These are phyloP conservation scores for Alternaria sp. DNA, from an alignment of 2,329 filamentous ascomycete genomes.

Conservation along the genomic window DNA sequence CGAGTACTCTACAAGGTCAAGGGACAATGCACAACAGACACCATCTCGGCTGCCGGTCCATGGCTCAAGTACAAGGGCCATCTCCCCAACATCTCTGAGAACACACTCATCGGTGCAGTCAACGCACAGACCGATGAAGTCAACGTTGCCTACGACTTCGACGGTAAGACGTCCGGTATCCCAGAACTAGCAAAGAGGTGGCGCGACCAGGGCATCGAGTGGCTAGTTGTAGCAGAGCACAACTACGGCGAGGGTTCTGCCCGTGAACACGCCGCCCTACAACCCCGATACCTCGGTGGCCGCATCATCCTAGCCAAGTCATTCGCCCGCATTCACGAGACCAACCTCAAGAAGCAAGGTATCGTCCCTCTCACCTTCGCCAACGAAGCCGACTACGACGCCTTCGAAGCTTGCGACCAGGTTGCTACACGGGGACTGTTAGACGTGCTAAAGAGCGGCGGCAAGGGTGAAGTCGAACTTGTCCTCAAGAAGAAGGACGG, in stretches of 20 bases:
- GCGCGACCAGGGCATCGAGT: conserved; percentile 76
- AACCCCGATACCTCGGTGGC: conserved; percentile 88
- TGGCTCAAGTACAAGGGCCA: conserved; percentile 99
- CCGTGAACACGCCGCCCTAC: conserved; percentile 86
- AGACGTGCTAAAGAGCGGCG: conserved; percentile 78
- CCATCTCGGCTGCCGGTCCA: conserved; percentile 93
- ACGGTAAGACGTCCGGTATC: conserved; percentile 77
- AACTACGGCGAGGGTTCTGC: conserved; percentile 95
- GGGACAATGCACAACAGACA: conserved; percentile 98
- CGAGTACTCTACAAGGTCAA: conserved; percentile 94
- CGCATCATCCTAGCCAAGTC: conserved; percentile 83
- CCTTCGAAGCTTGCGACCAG: conserved; percentile 80
- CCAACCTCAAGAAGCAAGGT: conserved; percentile 96
- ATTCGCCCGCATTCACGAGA: conserved; percentile 93
- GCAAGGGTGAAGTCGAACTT: conserved; percentile 79
- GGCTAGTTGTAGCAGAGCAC: conserved; percentile 96
- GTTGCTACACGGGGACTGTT: conserved; percentile 83
- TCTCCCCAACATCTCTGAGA: conserved; percentile 95
- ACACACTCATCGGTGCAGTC: conserved; percentile 93
- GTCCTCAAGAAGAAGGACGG: conserved; percentile 59
- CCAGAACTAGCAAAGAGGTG: conserved; percentile 85
- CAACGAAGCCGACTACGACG: conserved; percentile 86
- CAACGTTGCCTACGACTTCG: conserved; percentile 87
- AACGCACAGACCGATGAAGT: conserved; percentile 93
- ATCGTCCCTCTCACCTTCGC: conserved; percentile 92